Conservation (phyloP, 2,329 filamentous ascomycete genomes). For the Diatrype stigma region DNA sequence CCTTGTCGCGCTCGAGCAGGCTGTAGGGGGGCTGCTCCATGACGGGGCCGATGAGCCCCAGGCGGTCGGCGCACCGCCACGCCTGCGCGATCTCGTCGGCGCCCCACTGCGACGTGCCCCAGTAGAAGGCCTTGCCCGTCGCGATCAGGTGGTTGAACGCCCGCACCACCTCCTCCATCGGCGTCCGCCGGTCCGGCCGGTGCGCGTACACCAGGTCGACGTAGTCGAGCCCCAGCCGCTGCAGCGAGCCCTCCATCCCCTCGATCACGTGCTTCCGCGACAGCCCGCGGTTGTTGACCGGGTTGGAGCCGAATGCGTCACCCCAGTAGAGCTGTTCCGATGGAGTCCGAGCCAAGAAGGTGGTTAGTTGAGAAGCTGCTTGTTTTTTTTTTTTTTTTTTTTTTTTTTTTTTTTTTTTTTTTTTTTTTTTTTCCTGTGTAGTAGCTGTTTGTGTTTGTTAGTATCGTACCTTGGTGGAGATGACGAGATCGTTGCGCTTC, state of each 20-base stretch:
- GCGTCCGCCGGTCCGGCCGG: constrained; percentile 62
- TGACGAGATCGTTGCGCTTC: constrained; percentile 58
- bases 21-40: constrained; percentile 68
- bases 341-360: too few relatives aligned
- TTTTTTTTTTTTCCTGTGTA: too few relatives aligned
- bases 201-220: constrained; percentile 69
- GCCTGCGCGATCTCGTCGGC: constrained; percentile 63
- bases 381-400: too few relatives aligned
- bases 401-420: too few relatives aligned
- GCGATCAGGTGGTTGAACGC: constrained; percentile 68
- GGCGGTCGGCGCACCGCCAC: constrained; percentile 55
- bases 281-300: constrained; percentile 63
- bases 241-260: constrained; percentile 55
- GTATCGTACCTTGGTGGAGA: constrained; percentile 51
- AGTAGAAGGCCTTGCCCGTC: constrained; percentile 65
- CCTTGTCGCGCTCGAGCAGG: constrained; percentile 55
- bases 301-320: constrained; percentile 53
- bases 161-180: constrained; percentile 67
- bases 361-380: not conserved
- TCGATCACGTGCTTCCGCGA: constrained; percentile 68
- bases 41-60: constrained; percentile 58
- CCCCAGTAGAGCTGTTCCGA: constrained; percentile 59
- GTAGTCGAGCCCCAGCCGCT: constrained; percentile 54
- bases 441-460: too few relatives aligned
- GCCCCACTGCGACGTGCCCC: constrained; percentile 66